phyloP scores from a whole-genome alignment of 192 early-diverging fungal species.

The Gamsiella multidivaricata region DNA sequence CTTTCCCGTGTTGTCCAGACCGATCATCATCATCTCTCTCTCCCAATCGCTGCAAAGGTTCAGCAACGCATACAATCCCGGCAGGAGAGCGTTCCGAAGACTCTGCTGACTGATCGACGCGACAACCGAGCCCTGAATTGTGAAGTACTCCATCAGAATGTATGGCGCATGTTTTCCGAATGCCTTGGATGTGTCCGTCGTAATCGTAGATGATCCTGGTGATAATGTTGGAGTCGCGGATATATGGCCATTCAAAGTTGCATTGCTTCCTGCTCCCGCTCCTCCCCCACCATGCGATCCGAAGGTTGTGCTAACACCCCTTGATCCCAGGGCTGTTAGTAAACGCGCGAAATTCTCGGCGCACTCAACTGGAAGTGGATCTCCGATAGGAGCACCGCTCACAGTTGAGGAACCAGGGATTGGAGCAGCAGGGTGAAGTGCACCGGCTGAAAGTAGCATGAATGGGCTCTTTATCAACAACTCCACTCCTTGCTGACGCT shows the following conservation, averaged over 20 bases:
- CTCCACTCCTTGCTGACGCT: conserved; percentile 39
- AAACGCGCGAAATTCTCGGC: conserved; percentile 53
- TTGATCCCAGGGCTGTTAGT: conserved; percentile 44
- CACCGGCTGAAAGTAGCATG: conserved; percentile 54
- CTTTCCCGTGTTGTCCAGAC: conserved; percentile 66
- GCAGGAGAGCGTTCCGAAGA: conserved; percentile 60
- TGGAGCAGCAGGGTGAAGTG: conserved; percentile 23
- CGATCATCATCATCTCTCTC: conserved; percentile 71
- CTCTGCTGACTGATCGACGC: conserved; percentile 53
- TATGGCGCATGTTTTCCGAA: conserved; percentile 64
- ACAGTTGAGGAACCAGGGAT: conserved; percentile 6
- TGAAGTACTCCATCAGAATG: conserved; percentile 65
- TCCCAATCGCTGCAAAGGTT: conserved; percentile 75
- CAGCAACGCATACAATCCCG: conserved; percentile 69
- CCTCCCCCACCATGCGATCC: conserved; percentile 20
- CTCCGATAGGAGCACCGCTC: background rate
- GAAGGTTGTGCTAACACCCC: conserved; percentile 30
- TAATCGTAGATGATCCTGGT: conserved; percentile 14
- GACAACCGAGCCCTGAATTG: conserved; percentile 63
- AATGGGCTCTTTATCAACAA: conserved; percentile 48
- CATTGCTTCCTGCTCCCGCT: no score
- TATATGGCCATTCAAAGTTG: background rate
- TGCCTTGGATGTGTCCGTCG: conserved; percentile 42
- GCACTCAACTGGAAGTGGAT: conserved; percentile 36
- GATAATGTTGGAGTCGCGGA: background rate